A percentile compares a stretch with the other conserved stretches of the same genome.
phyloP scores from a whole-genome alignment of 345 rosid genomes.

The Abelmoschus esculentus region DNA sequence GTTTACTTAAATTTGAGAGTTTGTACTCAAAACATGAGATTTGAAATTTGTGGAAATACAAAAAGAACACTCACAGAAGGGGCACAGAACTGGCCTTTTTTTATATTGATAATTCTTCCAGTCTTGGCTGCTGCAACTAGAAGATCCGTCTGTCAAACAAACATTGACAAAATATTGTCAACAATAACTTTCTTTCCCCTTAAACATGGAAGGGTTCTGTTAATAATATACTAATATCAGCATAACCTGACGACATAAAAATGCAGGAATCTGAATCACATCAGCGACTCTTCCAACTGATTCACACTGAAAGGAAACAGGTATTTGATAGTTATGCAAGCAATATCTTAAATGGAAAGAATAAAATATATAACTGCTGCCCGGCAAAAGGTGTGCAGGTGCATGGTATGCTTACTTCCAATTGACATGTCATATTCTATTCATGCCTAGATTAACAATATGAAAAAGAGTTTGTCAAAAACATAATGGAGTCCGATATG shows the following conservation, averaged over 20 bases:
- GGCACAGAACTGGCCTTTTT: constrained; percentile 95
- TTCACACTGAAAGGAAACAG: constrained; percentile 54
- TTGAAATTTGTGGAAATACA: not conserved
- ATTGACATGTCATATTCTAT: not conserved
- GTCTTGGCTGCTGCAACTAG: constrained; percentile 94
- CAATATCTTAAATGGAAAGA: not conserved
- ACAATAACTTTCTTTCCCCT: not conserved
- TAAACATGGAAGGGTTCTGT: not conserved
- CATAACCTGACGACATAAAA: constrained; percentile 86
- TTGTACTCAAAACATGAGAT: constrained; percentile 8
- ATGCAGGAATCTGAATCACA: constrained; percentile 94
- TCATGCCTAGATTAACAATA: not conserved
- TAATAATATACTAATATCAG: constrained; percentile 1
- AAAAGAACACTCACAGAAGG: constrained; percentile 56
- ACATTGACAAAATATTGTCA: constrained; percentile 19
- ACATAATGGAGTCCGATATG: no score
- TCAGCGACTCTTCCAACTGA: constrained; percentile 80
- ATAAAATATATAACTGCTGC: not conserved
- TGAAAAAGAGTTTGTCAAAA: not conserved
- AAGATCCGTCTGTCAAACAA: constrained; percentile 75
- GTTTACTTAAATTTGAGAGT: not conserved
- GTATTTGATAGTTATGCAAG: not conserved
- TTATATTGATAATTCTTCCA: constrained; percentile 82
- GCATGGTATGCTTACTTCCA: not conserved
- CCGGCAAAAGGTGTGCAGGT: not conserved